A percentile compares a stretch with the other conserved stretches of the same genome.
Evolutionary conservation across 495 filamentous ascomycete species (phyloP).

Genomic region (Pseudevernia furfuracea): DNA sequence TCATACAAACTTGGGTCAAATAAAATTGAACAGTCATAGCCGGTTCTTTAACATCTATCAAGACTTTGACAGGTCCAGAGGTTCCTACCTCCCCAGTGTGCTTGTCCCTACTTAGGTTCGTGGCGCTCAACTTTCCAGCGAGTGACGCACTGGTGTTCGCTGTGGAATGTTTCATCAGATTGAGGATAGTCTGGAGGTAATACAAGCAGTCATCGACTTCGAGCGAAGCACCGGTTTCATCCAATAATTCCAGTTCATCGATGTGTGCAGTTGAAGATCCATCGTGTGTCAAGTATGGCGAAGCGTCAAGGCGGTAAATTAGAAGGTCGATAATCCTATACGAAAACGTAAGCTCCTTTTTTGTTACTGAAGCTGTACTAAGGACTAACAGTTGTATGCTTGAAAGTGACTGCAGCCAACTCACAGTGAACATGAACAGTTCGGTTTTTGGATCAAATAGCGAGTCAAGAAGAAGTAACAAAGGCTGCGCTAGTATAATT

Average conservation of each 20-base stretch:
- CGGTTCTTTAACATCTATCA: neutral
- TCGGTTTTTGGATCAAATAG: slow-evolving; percentile 66
- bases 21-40: slow-evolving; percentile 8
- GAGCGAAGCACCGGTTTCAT: slow-evolving; percentile 34
- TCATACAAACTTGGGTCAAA: slow-evolving; percentile 13
- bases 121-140: slow-evolving; percentile 34
- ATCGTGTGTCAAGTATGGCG: slow-evolving; percentile 4
- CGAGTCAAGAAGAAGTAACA: slow-evolving; percentile 77
- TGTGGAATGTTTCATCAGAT: slow-evolving; percentile 57
- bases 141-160: slow-evolving; percentile 55
- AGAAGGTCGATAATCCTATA: slow-evolving; percentile 43
- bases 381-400: slow-evolving; percentile 52
- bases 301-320: slow-evolving; percentile 8
- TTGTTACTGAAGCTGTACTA: neutral
- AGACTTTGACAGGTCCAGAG: neutral
- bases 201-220: slow-evolving; percentile 73
- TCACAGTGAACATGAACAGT: slow-evolving; percentile 63
- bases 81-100: neutral
- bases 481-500: slow-evolving; percentile 69
- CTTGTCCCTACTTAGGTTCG: neutral
- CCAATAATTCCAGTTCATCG: neutral
- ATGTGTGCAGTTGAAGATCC: neutral
- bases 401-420: slow-evolving; percentile 72
- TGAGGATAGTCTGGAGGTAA: slow-evolving; percentile 66
- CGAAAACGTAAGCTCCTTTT: neutral